phyloP scores from a whole-genome alignment of 306 rosid species.

The Cicer arietinum region DNA sequence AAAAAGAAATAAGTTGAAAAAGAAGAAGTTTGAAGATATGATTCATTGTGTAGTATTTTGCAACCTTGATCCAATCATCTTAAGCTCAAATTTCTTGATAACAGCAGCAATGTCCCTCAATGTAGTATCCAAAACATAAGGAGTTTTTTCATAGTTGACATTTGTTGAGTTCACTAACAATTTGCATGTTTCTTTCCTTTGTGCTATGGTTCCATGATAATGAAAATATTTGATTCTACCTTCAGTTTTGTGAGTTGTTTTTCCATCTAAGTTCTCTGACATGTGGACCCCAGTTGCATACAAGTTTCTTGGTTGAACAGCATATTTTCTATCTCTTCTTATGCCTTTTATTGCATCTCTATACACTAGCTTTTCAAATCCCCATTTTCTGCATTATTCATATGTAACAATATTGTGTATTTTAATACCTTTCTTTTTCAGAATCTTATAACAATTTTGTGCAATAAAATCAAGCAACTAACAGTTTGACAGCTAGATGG shows the following conservation, averaged over 20 bases:
- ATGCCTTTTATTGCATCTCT: constrained; percentile 33
- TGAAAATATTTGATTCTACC: constrained; percentile 72
- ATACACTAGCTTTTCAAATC: constrained; percentile 45
- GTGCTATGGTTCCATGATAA: constrained; percentile 79
- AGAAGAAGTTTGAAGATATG: not conserved
- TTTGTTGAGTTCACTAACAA: constrained; percentile 50
- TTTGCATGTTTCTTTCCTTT: constrained; percentile 69
- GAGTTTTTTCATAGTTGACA: constrained; percentile 19
- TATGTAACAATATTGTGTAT: not conserved
- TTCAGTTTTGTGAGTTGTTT: constrained; percentile 76
- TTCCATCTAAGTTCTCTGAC: constrained; percentile 69
- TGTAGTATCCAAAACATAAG: constrained; percentile 46
- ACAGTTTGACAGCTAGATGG: constrained; percentile 22
- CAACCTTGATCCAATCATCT: constrained; percentile 73
- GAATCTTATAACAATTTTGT: not conserved
- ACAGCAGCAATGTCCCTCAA: constrained; percentile 52
- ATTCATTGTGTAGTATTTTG: constrained; percentile 58
- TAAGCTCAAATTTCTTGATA: constrained; percentile 79
- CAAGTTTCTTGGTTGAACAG: constrained; percentile 40
- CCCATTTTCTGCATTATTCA: constrained; percentile 45
- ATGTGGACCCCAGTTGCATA: constrained; percentile 81
- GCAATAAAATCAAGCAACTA: constrained; percentile 15
- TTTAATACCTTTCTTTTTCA: not conserved
- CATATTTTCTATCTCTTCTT: constrained; percentile 44
- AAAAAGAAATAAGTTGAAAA: not conserved